Conservation (phyloP, 129 eudicot species). For the Chrysanthemum lavandulifolium region DNA sequence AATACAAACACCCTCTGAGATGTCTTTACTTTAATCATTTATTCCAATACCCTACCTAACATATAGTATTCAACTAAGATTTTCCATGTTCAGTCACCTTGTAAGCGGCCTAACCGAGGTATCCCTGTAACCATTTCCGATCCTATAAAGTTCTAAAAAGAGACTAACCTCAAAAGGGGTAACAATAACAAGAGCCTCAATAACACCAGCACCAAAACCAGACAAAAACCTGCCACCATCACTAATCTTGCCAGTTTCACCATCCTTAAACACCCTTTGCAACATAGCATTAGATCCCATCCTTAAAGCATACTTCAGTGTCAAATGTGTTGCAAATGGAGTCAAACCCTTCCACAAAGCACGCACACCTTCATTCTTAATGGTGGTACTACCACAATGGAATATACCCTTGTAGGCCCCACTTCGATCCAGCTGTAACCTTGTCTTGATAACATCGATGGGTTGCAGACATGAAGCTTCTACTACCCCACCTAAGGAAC, state of each 20-base stretch:
- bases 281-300: constrained; percentile 90
- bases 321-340: constrained; percentile 85
- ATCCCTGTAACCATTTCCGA: too few relatives aligned
- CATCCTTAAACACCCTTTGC: constrained; percentile 68
- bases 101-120: too few relatives aligned
- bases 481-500: constrained; percentile 77
- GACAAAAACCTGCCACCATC: constrained; percentile 58
- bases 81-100: too few relatives aligned
- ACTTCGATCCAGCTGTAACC: constrained; percentile 76
- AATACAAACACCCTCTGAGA: too few relatives aligned
- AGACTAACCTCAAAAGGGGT: constrained; percentile 84
- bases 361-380: constrained; percentile 60
- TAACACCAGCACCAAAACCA: constrained; percentile 96
- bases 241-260: constrained; percentile 57
- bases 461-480: constrained; percentile 88
- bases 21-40: too few relatives aligned
- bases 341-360: constrained; percentile 94
- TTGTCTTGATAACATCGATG: constrained; percentile 88
- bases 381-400: constrained; percentile 74
- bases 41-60: too few relatives aligned
- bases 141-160: too few relatives aligned
- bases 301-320: constrained; percentile 77
- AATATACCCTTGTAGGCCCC: constrained; percentile 76
- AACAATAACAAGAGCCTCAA: constrained; percentile 86
- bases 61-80: too few relatives aligned